These are phyloP conservation scores for Aspergillus aculeatinus DNA, from an alignment of 2,329 filamentous ascomycete genomes.

Conservation along the genomic window DNA sequence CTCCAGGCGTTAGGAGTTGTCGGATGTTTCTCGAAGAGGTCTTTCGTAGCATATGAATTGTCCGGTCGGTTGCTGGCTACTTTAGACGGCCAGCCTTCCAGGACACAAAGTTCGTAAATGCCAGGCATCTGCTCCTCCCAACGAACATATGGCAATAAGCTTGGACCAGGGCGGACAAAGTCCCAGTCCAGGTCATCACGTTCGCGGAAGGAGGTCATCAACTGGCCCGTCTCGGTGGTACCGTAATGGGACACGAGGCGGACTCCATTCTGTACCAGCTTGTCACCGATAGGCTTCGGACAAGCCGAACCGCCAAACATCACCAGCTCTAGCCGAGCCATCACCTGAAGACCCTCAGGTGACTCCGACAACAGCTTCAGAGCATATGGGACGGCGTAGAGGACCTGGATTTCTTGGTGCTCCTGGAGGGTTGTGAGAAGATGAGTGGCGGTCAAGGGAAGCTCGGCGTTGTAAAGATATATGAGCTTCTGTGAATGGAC, in stretches of 20 bases:
- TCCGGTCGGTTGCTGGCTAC: slow-evolving; percentile 47
- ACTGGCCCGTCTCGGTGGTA: slow-evolving; percentile 60
- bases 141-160: slow-evolving; percentile 43
- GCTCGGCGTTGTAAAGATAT: slow-evolving; percentile 54
- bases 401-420: slow-evolving; percentile 49
- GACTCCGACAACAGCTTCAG: slow-evolving; percentile 63
- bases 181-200: slow-evolving; percentile 59
- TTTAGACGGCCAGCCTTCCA: slow-evolving; percentile 40
- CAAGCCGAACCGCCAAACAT: slow-evolving; percentile 59
- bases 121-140: slow-evolving; percentile 38
- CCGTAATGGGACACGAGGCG: slow-evolving; percentile 59
- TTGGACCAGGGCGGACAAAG: slow-evolving; percentile 51
- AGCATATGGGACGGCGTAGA: slow-evolving; percentile 64
- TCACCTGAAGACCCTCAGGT: slow-evolving; percentile 51
- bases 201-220: slow-evolving; percentile 61
- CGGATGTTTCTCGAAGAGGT: slow-evolving; percentile 49
- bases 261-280: slow-evolving; percentile 53
- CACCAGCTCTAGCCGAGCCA: slow-evolving; percentile 52
- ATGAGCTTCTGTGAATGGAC: slow-evolving; percentile 53
- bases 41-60: slow-evolving; percentile 50
- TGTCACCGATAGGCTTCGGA: slow-evolving; percentile 59
- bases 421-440: slow-evolving; percentile 37
- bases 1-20: slow-evolving; percentile 47
- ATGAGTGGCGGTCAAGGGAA: slow-evolving; percentile 53
- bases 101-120: slow-evolving; percentile 37